phyloP scores from a whole-genome alignment of 352 stramenopile species.

The Pythium grandisporangium region DNA sequence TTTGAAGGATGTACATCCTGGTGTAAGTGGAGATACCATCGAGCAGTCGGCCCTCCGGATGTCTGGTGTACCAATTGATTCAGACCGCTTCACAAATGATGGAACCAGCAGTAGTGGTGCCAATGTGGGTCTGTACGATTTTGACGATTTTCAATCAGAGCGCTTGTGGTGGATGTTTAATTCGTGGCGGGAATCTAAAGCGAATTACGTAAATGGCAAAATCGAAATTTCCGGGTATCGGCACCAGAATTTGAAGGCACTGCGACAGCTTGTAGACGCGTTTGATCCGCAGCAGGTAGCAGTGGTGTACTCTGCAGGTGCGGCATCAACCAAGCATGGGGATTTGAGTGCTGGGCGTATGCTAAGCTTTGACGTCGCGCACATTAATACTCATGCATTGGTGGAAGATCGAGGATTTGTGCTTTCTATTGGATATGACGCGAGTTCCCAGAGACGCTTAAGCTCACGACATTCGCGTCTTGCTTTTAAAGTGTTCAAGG shows the following conservation, averaged over 20 bases:
- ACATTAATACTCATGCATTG: slow-evolving; percentile 67
- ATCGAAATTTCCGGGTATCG: slow-evolving; percentile 56
- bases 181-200: slow-evolving; percentile 44
- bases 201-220: slow-evolving; percentile 66
- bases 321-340: slow-evolving; percentile 18
- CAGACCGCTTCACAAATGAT: slow-evolving; percentile 6
- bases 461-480: slow-evolving; percentile 5
- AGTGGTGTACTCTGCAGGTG: slow-evolving; percentile 48
- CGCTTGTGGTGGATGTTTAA: slow-evolving; percentile 82
- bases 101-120: slow-evolving; percentile 17
- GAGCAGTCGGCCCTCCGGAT: too few relatives aligned
- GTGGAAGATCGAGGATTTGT: slow-evolving; percentile 61
- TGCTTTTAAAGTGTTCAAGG: slow-evolving; percentile 44
- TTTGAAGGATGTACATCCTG: slow-evolving; percentile 45
- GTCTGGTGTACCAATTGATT: too few relatives aligned
- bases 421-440: slow-evolving; percentile 54
- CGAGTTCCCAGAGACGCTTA: not conserved
- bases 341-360: slow-evolving; percentile 29
- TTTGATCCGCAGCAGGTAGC: slow-evolving; percentile 78
- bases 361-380: slow-evolving; percentile 66
- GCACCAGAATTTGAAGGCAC: slow-evolving; percentile 55
- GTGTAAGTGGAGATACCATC: too few relatives aligned
- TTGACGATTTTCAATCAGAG: slow-evolving; percentile 76
- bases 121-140: slow-evolving; percentile 62
- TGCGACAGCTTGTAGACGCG: slow-evolving; percentile 58